Percentiles rank a stretch among this genome's conserved stretches.
phyloP scores from a whole-genome alignment of 2,329 filamentous ascomycete species.

The Elsinoe necatrix region DNA sequence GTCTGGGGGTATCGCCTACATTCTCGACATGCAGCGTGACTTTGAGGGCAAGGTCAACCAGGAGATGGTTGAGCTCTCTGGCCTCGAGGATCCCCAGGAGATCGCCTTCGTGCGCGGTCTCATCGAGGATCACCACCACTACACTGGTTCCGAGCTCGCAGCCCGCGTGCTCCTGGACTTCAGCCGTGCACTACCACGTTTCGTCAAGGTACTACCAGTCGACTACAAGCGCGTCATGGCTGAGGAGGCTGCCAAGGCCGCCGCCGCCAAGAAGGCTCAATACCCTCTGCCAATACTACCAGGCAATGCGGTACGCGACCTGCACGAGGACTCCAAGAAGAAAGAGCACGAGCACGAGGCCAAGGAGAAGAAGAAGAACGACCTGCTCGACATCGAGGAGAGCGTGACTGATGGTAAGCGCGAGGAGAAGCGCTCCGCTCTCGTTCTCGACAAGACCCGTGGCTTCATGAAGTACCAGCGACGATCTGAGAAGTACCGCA shows the following conservation, averaged over 20 bases:
- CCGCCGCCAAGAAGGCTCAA: slow-evolving; percentile 73
- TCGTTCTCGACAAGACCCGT: slow-evolving; percentile 93
- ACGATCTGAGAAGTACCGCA: slow-evolving; percentile 86
- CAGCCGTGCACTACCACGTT: slow-evolving; percentile 78
- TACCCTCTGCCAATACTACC: slow-evolving; percentile 72
- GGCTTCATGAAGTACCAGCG: slow-evolving; percentile 98
- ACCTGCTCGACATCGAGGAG: slow-evolving; percentile 76
- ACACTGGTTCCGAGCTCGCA: slow-evolving; percentile 90
- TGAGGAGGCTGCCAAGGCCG: slow-evolving; percentile 78
- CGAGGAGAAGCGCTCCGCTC: slow-evolving; percentile 80
- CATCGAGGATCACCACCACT: slow-evolving; percentile 95
- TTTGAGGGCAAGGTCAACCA: slow-evolving; percentile 91
- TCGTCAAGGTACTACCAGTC: slow-evolving; percentile 85
- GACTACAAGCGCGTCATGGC: slow-evolving; percentile 92
- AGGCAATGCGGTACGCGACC: slow-evolving; percentile 50
- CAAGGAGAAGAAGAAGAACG: slow-evolving; percentile 58
- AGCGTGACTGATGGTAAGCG: slow-evolving; percentile 73
- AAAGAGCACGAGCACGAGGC: slow-evolving; percentile 52
- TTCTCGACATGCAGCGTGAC: slow-evolving; percentile 81
- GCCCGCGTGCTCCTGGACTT: slow-evolving; percentile 93
- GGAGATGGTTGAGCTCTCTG: slow-evolving; percentile 91
- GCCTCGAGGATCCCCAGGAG: slow-evolving; percentile 75
- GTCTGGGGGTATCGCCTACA: slow-evolving; percentile 95
- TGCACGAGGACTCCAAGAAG: slow-evolving; percentile 48
- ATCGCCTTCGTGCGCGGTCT: slow-evolving; percentile 84